A percentile compares a stretch with the other conserved stretches of the same genome.
Conservation (phyloP, 768 basidiomycete genomes). For the Holtermannia corniformis region DNA sequence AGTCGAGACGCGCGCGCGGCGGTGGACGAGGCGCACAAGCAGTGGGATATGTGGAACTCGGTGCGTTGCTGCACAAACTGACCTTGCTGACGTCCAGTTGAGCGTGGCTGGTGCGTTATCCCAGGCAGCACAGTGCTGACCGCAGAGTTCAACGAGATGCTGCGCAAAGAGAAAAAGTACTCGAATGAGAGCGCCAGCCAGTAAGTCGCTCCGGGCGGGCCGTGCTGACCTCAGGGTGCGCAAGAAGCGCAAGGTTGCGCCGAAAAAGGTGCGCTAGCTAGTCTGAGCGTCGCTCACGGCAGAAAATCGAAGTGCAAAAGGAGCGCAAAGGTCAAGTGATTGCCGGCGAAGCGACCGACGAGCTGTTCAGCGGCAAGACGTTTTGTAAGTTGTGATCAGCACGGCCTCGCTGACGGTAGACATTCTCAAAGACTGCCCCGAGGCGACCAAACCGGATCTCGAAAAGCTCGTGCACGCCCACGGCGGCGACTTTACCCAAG, state of each 20-base stretch:
- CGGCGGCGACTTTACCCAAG: conserved; percentile 41
- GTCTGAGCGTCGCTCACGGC: background rate
- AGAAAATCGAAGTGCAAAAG: background rate
- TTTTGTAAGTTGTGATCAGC: conserved; percentile 56
- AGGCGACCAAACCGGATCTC: conserved; percentile 63
- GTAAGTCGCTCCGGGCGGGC: background rate
- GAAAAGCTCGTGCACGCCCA: conserved; percentile 46
- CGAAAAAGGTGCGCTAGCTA: conserved; percentile 14
- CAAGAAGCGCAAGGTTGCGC: conserved; percentile 21
- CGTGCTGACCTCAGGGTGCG: conserved; percentile 8
- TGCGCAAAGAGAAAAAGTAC: background rate
- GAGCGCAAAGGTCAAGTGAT: conserved; percentile 51
- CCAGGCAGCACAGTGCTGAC: background rate
- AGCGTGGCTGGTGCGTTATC: conserved; percentile 15
- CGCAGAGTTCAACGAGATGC: background rate
- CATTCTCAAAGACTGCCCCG: conserved; percentile 50
- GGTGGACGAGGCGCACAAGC: conserved; percentile 45
- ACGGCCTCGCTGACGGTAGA: conserved; percentile 13
- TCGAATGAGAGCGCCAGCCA: background rate
- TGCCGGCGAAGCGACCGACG: conserved; percentile 52
- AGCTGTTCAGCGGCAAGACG: conserved; percentile 62
- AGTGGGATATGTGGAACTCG: conserved; percentile 44
- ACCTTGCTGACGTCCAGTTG: conserved; percentile 4
- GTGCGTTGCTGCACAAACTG: conserved; percentile 10
- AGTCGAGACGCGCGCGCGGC: conserved; percentile 20